These are phyloP conservation scores for Nothophaeocryptopus gaeumannii DNA, from an alignment of 2,329 filamentous ascomycete genomes.

Conservation along the genomic window DNA sequence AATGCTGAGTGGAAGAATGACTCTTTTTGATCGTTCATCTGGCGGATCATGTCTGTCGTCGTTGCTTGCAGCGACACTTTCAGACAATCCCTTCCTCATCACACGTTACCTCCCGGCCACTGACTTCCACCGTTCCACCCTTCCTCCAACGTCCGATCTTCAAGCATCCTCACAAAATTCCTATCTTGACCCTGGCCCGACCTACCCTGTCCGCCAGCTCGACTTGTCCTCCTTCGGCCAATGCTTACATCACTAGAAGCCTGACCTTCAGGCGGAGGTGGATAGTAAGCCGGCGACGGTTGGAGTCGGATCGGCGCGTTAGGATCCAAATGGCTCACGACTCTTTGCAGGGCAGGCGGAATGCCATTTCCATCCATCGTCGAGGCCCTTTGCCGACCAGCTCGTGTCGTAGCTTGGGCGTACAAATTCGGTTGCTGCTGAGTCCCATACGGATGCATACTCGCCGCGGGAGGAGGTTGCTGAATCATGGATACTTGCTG, in stretches of 20 bases:
- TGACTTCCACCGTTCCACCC: slow-evolving; percentile 52
- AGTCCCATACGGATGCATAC: slow-evolving; percentile 34
- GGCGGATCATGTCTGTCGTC: no score
- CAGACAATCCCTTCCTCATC: neutral
- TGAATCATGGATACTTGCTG: slow-evolving; percentile 69
- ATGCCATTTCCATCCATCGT: slow-evolving; percentile 96
- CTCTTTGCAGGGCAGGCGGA: slow-evolving; percentile 85
- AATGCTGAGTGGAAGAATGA: no score
- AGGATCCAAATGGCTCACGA: slow-evolving; percentile 92
- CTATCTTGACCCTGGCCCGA: slow-evolving; percentile 57
- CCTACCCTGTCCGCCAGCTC: slow-evolving; percentile 40
- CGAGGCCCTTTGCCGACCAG: slow-evolving; percentile 81
- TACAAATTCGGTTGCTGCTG: slow-evolving; percentile 69
- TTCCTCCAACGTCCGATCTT: slow-evolving; percentile 91
- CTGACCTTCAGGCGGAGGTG: slow-evolving; percentile 82
- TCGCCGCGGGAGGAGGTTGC: slow-evolving; percentile 45
- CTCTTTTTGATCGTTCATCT: no score
- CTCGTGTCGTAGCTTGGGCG: slow-evolving; percentile 71
- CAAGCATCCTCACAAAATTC: slow-evolving; percentile 91
- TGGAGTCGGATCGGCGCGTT: slow-evolving; percentile 91
- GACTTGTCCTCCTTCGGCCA: slow-evolving; percentile 63
- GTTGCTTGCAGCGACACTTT: no score
- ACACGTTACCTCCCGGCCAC: slow-evolving; percentile 11
- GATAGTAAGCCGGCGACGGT: slow-evolving; percentile 95
- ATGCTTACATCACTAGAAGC: slow-evolving; percentile 63